A percentile compares a stretch with the other conserved stretches of the same genome.
Evolutionary conservation across 2,329 filamentous ascomycete genomes (phyloP).

Genomic region (Mycosphaerella sp.): DNA sequence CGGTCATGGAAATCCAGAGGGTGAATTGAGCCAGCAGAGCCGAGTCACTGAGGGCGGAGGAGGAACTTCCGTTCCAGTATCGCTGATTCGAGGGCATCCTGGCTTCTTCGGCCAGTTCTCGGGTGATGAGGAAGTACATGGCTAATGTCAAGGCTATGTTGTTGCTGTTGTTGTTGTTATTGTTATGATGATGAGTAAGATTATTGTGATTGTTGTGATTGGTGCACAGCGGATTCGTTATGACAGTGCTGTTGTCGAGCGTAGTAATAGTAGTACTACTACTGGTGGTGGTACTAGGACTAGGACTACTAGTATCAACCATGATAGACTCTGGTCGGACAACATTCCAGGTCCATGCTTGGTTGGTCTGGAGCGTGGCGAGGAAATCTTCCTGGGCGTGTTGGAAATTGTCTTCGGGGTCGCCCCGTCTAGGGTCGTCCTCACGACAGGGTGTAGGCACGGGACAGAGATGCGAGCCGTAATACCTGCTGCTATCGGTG

Average conservation of each 20-base stretch:
- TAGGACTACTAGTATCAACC: too few species aligned
- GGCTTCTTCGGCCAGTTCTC: conserved; percentile 33
- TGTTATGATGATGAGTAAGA: conserved; percentile 14
- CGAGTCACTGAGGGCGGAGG: conserved; percentile 32
- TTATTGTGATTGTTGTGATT: too few species aligned
- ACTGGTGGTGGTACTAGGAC: too few species aligned
- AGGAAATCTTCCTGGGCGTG: conserved; percentile 19
- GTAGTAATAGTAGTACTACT: too few species aligned
- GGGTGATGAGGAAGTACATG: conserved; percentile 37
- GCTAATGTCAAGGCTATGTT: conserved; percentile 39
- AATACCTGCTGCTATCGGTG: conserved; percentile 15
- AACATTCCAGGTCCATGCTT: conserved; percentile 29
- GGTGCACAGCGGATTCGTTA: too few species aligned
- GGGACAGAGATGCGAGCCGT: conserved; percentile 10
- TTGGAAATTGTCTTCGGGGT: conserved; percentile 13
- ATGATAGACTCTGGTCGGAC: conserved; percentile 30
- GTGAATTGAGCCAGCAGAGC: conserved; percentile 34
- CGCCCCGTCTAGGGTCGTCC: conserved; percentile 4
- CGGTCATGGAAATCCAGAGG: conserved; percentile 34
- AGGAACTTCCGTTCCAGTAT: conserved; percentile 32
- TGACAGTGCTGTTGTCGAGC: too few species aligned
- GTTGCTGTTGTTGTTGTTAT: conserved; percentile 31
- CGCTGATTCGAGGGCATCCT: conserved; percentile 33
- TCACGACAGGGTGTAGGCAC: conserved; percentile 13
- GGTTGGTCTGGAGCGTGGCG: conserved; percentile 22